Evolutionary conservation across 495 filamentous ascomycete species (phyloP).

Genomic region (Immersiella caudata): DNA sequence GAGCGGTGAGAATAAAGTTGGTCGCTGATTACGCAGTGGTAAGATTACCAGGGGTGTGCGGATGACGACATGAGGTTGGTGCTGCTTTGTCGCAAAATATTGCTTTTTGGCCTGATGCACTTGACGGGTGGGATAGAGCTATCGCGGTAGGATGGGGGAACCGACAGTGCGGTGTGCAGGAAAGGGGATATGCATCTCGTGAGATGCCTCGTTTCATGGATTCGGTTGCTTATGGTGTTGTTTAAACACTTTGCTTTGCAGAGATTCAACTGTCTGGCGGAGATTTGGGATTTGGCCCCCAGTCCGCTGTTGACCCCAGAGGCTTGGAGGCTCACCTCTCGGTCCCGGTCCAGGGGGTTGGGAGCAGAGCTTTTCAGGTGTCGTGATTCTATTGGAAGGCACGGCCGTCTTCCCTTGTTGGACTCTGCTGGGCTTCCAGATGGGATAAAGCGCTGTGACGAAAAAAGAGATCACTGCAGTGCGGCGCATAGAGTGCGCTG

Average conservation of each 20-base stretch:
- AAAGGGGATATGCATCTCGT: background rate
- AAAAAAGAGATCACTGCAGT: background rate
- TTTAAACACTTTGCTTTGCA: background rate
- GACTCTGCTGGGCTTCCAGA: background rate
- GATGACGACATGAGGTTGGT: background rate
- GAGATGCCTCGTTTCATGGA: background rate
- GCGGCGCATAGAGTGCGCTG: background rate
- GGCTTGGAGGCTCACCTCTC: background rate
- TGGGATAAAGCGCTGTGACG: background rate
- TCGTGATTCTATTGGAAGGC: background rate
- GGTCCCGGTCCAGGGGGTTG: background rate
- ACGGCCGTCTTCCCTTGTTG: background rate
- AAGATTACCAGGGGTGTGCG: background rate
- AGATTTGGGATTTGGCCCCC: background rate
- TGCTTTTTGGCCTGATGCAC: background rate
- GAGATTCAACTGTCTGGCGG: no score
- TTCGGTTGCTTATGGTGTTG: background rate
- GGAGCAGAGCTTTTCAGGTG: background rate
- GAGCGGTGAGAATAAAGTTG: background rate
- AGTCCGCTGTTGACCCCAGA: background rate
- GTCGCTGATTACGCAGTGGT: background rate
- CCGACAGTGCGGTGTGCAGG: background rate
- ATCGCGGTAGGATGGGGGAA: background rate
- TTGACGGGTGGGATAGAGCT: background rate
- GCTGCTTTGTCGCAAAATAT: background rate